Base-by-base conservation (phyloP, 2,329 filamentous ascomycete genomes). In the Apiospora pterosperma region DNA sequence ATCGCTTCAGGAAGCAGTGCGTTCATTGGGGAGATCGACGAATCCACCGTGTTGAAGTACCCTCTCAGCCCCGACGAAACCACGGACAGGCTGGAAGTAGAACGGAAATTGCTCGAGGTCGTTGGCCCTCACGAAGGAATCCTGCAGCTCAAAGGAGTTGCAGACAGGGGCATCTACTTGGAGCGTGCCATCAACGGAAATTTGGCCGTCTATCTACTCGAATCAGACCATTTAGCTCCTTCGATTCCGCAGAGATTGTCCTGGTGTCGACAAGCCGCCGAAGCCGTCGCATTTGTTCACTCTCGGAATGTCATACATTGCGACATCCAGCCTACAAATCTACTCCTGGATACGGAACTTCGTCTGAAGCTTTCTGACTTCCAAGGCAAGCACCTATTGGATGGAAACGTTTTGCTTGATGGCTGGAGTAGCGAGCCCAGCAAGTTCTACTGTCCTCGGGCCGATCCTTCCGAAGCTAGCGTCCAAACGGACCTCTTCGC, bases 401-500 rank as follows among this genome's bases (percentile, higher is more conserved):
- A 61, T 12, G 59, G 59, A 41, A 23, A 23, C 5, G 19, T 61
- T 23, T 7, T 10, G 36, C 34, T 61, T 23, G 59, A 61, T 41
- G 59, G 59, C 25, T 61, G 59, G 7, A 61, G 34, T 39, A 36
- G 59, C 36, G 59, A 61, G 59, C 31, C 59, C 28, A 21, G 4
- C 28, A 36, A 41, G 25, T 61, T 38, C 16, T 61, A 7, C n/a
- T 41, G 59, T 19, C 59, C 59, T 16, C 59, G 31, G 10, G 31
- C n/a, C 59, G 59, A 61, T 19, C 31, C 31, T 36, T 36, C 12
- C 14, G 59, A 61, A 21, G 59, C 59, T 12, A n/a, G 23, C 25
- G 16, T 41, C 59, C 38, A 61, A 61, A 61, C 34, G 2, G 59
- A 61, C 38, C 31, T 61, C 25, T 61, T 61, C 34, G 59, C 59